These are phyloP conservation scores for Trichomonas tenax DNA, from an alignment of 208 protist species.

Conservation along the genomic window DNA sequence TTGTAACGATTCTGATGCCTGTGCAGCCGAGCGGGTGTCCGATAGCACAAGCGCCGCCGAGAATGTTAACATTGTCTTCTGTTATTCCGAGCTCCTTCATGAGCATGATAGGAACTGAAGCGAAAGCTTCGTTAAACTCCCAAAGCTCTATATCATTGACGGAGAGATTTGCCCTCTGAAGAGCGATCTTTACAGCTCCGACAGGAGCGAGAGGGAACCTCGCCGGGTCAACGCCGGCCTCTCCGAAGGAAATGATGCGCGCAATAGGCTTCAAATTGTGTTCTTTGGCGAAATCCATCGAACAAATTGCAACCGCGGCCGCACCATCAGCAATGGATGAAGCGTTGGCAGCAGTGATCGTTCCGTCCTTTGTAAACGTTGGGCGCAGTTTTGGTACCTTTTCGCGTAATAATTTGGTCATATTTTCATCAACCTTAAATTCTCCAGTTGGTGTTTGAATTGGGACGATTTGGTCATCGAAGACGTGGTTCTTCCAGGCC, in stretches of 20 bases:
- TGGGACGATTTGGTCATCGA: constrained; percentile 67
- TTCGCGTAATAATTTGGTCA: constrained; percentile 56
- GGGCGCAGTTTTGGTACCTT: constrained; percentile 63
- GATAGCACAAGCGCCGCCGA: constrained; percentile 72
- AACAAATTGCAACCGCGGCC: constrained; percentile 58
- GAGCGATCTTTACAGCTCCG: constrained; percentile 58
- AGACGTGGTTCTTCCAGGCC: constrained; percentile 54
- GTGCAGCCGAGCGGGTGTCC: constrained; percentile 75
- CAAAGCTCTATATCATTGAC: constrained; percentile 27
- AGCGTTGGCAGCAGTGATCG: constrained; percentile 70
- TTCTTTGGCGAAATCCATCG: constrained; percentile 53
- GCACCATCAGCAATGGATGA: constrained; percentile 67
- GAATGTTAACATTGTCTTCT: constrained; percentile 64
- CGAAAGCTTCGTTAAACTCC: constrained; percentile 85
- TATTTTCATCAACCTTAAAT: constrained; percentile 60
- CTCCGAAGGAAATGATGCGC: constrained; percentile 39
- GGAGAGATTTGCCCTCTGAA: constrained; percentile 38
- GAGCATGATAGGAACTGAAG: constrained; percentile 67
- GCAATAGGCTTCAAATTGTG: constrained; percentile 60
- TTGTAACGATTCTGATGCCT: constrained; percentile 39
- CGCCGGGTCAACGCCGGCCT: constrained; percentile 63
- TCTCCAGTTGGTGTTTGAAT: constrained; percentile 49
- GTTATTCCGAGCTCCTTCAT: constrained; percentile 54
- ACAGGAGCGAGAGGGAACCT: constrained; percentile 69
- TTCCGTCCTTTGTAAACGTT: constrained; percentile 61